Evolutionary conservation across 2,329 filamentous ascomycete species (phyloP), one percentile per base, ranked within the genome.

Genomic region (Metarhizium anisopliae): DNA sequence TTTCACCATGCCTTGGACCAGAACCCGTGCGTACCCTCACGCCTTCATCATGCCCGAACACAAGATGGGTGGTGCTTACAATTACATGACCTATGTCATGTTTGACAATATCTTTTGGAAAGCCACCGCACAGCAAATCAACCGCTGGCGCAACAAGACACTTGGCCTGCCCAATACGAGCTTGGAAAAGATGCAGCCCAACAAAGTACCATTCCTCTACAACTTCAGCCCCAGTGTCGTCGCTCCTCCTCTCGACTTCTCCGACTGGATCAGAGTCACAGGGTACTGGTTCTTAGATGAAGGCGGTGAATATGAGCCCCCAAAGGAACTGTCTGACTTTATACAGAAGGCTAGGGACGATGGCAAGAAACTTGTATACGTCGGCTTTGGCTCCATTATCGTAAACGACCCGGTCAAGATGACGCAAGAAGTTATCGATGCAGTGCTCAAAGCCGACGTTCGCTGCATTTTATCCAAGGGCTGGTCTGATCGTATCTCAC

Each of bases 1-100:
- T 0, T 99, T 99, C 68, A 95, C 91, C 18, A 99, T 99, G 94
- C 94, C 94, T 0, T 99, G 94, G 94, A 96, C 94, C 0, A 85
- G 92, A 51, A 99, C 94, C 16, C 81, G 94, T 54, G 91, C 93
- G 0, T 99, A 99, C 64, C 94, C 94, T 2, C 94, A 99, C 70
- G 94, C 94, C 0, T 99, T 99, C 71, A 87, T 93, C 30, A 92
- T 95, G 59, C 89, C 91, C 1, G 89, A 95, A 59, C 85, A 89
- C 70, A 96, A 95, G 73, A 90, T 95, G 84, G 94, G 94, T 55
- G 94, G 94, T 29, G 86, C 86, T 0, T 97, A 96, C 76, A 99
- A 99, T 67, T 91, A 92, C 68, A 85, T 95, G 66, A 94, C 91
- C 0, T 99, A 99, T 63, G 85, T 95, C 59, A 88, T 96, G 80